A percentile compares a stretch with the other conserved stretches of the same genome.
These are phyloP conservation scores for Diplogelasinospora grovesii DNA, from an alignment of 495 filamentous ascomycete species.

Conservation along the genomic window DNA sequence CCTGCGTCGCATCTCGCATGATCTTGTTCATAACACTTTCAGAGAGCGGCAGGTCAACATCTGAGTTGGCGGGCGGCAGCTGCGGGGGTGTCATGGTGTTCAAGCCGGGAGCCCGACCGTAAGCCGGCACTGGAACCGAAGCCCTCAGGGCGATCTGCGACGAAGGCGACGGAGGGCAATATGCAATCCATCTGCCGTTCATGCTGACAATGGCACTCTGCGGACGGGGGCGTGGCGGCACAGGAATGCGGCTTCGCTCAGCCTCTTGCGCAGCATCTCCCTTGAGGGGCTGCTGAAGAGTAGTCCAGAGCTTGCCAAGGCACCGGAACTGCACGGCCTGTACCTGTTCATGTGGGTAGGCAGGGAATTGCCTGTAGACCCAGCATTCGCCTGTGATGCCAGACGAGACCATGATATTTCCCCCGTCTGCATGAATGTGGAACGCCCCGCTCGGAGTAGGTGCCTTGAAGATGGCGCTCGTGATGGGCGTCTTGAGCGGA, in stretches of 20 bases:
- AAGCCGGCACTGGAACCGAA: constrained; percentile 39
- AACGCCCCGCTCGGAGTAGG: constrained; percentile 65
- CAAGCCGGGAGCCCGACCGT: constrained; percentile 57
- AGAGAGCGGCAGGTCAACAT: constrained; percentile 68
- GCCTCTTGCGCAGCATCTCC: constrained; percentile 42
- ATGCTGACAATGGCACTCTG: constrained; percentile 66
- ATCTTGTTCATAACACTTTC: constrained; percentile 81
- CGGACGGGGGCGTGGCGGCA: constrained; percentile 32
- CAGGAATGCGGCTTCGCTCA: constrained; percentile 29
- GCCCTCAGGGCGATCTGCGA: constrained; percentile 63
- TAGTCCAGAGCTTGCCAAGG: constrained; percentile 82
- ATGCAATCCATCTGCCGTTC: constrained; percentile 75
- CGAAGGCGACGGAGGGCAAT: constrained; percentile 68
- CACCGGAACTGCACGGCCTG: constrained; percentile 51
- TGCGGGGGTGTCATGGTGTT: constrained; percentile 65
- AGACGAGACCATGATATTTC: constrained; percentile 64
- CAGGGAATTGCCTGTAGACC: constrained; percentile 50
- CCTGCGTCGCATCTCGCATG: constrained; percentile 81
- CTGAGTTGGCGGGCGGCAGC: constrained; percentile 65
- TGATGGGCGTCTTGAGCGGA: constrained; percentile 40
- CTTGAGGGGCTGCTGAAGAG: constrained; percentile 50
- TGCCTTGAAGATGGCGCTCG: constrained; percentile 47
- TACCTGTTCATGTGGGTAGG: too few relatives aligned
- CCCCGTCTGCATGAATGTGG: constrained; percentile 59
- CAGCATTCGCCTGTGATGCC: constrained; percentile 80